Evolutionary conservation across 164 flowering plant species (phyloP).

Genomic region (Dillenia turbinata): DNA sequence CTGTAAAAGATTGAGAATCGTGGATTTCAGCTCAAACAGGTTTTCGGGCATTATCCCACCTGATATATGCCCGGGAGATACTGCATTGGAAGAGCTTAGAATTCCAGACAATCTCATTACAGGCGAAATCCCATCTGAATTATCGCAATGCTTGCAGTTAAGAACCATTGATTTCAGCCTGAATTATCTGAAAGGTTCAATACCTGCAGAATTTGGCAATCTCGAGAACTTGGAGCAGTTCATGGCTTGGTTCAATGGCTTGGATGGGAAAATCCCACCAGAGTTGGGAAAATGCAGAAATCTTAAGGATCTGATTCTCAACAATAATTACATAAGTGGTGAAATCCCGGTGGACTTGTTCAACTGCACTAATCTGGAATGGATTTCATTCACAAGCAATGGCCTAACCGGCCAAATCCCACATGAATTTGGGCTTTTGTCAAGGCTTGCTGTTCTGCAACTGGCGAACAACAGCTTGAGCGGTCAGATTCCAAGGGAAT

Average conservation of each 20-base stretch:
- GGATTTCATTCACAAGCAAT: conserved; percentile 89
- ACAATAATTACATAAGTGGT: conserved; percentile 63
- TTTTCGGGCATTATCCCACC: conserved; percentile 64
- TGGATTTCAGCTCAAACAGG: conserved; percentile 75
- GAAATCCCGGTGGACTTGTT: conserved; percentile 60
- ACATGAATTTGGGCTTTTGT: conserved; percentile 43
- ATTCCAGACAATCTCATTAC: conserved; percentile 64
- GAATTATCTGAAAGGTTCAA: conserved; percentile 71
- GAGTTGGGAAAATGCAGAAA: conserved; percentile 65
- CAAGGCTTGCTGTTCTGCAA: conserved; percentile 74
- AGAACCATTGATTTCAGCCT: conserved; percentile 74
- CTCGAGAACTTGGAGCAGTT: conserved; percentile 73
- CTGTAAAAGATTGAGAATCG: conserved; percentile 42
- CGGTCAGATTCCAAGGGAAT: conserved; percentile 65
- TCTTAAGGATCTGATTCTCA: conserved; percentile 69
- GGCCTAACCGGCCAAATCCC: conserved; percentile 61
- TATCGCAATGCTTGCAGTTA: conserved; percentile 51
- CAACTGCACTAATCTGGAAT: conserved; percentile 63
- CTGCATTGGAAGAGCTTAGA: conserved; percentile 63
- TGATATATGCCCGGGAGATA: conserved; percentile 59
- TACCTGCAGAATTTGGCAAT: conserved; percentile 62
- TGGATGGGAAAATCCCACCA: conserved; percentile 69
- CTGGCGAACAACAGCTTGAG: conserved; percentile 72
- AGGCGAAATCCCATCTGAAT: conserved; percentile 55
- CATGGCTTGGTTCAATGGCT: conserved; percentile 81